Evolutionary conservation across 129 eudicot species (phyloP), one percentile per base, ranked within the genome.

Genomic region (Centella asiatica): DNA sequence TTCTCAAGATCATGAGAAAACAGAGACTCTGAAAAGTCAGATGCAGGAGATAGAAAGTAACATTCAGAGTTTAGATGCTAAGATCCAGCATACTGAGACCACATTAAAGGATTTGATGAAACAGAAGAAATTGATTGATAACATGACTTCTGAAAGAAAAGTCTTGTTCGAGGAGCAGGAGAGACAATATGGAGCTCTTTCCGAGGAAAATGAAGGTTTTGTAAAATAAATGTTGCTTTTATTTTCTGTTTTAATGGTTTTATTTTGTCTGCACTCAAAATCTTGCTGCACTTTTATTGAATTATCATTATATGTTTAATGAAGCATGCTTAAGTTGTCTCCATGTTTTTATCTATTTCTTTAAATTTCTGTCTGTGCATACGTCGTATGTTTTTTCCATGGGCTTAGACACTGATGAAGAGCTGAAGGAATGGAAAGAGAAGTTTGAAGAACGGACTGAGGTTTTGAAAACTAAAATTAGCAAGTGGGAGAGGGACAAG

Each of bases 1-100:
- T 59, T 74, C 69, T 31, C 85, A 82, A 73, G 95, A 92, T 76
- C 85, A 92, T 77, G 95, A 86, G 70, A 86, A 77, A 74, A 75
- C 87, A 53, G 90, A 79, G 71, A 50, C 78, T 58, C 44, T 87
- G 60, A 78, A 80, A 55, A 33, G 62, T 77, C 85, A 84, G 76
- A 84, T 87, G 72, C 74, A 72, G 69, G 88, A 80, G 52, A 60
- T 92, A 51, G 90, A 87, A 44, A 60, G 27, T 46, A 76, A 76
- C 60, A 71, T 92, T 29, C 78, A 78, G 73, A 77, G 65, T 52
- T 62, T 87, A 50, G 96, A 84, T 63, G 64, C 79, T 29, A 85
- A 87, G 68, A 87, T 92, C 51, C 81, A 71, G 50, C 82, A 77
- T 71, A 82, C 80, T 44, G 95, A 87, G 65, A 65, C 53, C 27